These are phyloP conservation scores for Nemania diffusa DNA, from an alignment of 2,329 filamentous ascomycete species.

Conservation along the genomic window DNA sequence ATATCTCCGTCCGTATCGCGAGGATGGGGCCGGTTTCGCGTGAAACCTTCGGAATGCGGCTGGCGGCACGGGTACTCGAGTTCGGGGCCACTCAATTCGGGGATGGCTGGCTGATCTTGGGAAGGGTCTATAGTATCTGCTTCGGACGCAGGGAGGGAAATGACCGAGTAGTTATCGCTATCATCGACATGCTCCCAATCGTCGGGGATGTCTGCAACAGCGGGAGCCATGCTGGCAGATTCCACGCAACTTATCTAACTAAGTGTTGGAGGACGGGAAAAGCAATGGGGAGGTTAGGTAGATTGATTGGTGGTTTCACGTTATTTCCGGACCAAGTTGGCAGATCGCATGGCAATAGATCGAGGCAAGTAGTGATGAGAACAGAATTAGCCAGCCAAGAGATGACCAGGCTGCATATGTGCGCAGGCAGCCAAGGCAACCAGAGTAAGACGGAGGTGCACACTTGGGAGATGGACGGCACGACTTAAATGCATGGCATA, in stretches of 20 bases:
- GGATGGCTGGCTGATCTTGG: neutral
- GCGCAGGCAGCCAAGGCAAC: constrained; percentile 14
- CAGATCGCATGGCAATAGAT: neutral
- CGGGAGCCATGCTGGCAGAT: constrained; percentile 26
- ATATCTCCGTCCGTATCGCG: neutral
- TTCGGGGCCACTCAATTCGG: constrained; percentile 6
- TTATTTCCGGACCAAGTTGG: neutral
- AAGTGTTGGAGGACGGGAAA: neutral
- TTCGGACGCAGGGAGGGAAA: constrained; percentile 43
- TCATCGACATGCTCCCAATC: constrained; percentile 46
- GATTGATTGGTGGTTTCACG: neutral
- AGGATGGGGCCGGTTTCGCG: neutral
- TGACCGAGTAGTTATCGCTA: constrained; percentile 42
- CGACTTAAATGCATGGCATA: constrained; percentile 12
- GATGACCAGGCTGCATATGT: constrained; percentile 10
- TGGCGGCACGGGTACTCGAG: constrained; percentile 1
- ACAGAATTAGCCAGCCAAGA: constrained; percentile 16
- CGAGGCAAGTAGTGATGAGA: neutral
- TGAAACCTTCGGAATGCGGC: neutral
- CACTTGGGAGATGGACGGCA: neutral
- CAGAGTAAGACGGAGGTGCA: neutral
- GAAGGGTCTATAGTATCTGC: constrained; percentile 16
- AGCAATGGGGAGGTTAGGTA: neutral
- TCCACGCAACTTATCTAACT: neutral
- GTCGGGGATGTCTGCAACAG: constrained; percentile 33